Conservation (phyloP, 495 filamentous ascomycete species). For the Hyaloscypha finlandica region DNA sequence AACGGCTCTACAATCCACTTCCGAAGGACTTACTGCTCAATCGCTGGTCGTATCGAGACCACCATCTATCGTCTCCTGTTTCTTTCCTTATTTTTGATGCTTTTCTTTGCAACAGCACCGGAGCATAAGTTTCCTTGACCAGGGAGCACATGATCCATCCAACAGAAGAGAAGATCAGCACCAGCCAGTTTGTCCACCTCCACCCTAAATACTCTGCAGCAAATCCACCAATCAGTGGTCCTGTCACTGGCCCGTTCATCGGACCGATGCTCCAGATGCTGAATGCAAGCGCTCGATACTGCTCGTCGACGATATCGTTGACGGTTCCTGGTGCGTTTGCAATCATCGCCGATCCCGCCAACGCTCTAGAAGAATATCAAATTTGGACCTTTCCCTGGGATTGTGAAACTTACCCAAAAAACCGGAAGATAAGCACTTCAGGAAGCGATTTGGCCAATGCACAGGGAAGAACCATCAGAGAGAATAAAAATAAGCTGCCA, state of each 20-base stretch:
- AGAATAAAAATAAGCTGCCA: slow-evolving; percentile 60
- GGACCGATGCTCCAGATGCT: slow-evolving; percentile 78
- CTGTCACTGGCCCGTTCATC: slow-evolving; percentile 70
- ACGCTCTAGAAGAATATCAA: slow-evolving; percentile 45
- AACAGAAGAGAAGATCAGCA: slow-evolving; percentile 65
- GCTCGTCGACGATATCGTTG: slow-evolving; percentile 71
- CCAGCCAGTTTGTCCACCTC: slow-evolving; percentile 87
- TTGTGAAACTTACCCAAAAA: slow-evolving; percentile 57
- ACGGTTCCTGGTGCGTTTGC: slow-evolving; percentile 82
- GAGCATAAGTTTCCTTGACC: slow-evolving; percentile 77
- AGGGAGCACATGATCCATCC: slow-evolving; percentile 53
- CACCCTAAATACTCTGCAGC: slow-evolving; percentile 64
- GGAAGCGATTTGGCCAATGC: slow-evolving; percentile 65
- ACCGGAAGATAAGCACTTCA: slow-evolving; percentile 67
- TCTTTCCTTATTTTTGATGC: slow-evolving; percentile 70
- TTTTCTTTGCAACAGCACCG: slow-evolving; percentile 68
- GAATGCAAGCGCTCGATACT: slow-evolving; percentile 71
- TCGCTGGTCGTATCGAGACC: slow-evolving; percentile 73
- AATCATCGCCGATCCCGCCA: slow-evolving; percentile 79
- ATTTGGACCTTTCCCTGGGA: neutral
- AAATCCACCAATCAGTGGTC: slow-evolving; percentile 32
- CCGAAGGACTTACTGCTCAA: slow-evolving; percentile 33
- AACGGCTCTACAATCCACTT: slow-evolving; percentile 9
- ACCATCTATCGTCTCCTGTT: slow-evolving; percentile 73
- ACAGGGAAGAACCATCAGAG: slow-evolving; percentile 69